Conservation (phyloP, 1,284 basidiomycete species). For the Puccinia novopanici region DNA sequence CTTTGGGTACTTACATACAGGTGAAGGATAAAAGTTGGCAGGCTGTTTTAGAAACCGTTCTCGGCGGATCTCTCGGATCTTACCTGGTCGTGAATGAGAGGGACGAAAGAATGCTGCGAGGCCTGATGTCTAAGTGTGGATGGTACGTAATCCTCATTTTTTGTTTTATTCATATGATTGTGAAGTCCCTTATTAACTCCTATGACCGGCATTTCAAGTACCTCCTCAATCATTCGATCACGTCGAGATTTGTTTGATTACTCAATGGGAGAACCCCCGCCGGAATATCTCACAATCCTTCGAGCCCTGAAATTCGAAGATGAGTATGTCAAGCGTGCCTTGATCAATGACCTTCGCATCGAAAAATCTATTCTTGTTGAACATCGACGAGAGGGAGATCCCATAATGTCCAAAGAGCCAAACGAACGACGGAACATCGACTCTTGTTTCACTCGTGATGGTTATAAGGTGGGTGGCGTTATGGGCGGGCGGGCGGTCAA, state of each 20-base stretch:
- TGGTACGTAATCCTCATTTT: conserved; percentile 10
- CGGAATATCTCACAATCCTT: conserved; percentile 56
- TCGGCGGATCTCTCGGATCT: conserved; percentile 68
- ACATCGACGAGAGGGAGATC: conserved; percentile 45
- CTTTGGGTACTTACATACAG: conserved; percentile 78
- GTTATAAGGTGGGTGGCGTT: conserved; percentile 23
- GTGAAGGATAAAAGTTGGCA: conserved; percentile 65
- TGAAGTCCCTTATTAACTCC: neutral
- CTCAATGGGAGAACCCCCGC: conserved; percentile 56
- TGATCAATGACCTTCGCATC: conserved; percentile 47
- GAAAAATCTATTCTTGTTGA: conserved; percentile 42
- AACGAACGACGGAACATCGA: too few species aligned
- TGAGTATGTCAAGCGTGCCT: conserved; percentile 43
- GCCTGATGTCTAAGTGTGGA: conserved; percentile 62
- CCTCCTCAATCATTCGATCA: conserved; percentile 54
- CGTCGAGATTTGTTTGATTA: conserved; percentile 57
- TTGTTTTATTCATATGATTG: neutral
- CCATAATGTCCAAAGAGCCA: too few species aligned
- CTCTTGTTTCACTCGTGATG: conserved; percentile 55
- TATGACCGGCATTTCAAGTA: conserved; percentile 1
- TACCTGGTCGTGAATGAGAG: conserved; percentile 76
- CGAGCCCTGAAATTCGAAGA: conserved; percentile 55
- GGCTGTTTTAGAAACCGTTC: conserved; percentile 68
- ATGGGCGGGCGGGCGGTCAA: conserved; percentile 66
- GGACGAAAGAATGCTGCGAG: conserved; percentile 69